phyloP scores from a whole-genome alignment of 2,329 filamentous ascomycete genomes.

The Claviceps arundinis region DNA sequence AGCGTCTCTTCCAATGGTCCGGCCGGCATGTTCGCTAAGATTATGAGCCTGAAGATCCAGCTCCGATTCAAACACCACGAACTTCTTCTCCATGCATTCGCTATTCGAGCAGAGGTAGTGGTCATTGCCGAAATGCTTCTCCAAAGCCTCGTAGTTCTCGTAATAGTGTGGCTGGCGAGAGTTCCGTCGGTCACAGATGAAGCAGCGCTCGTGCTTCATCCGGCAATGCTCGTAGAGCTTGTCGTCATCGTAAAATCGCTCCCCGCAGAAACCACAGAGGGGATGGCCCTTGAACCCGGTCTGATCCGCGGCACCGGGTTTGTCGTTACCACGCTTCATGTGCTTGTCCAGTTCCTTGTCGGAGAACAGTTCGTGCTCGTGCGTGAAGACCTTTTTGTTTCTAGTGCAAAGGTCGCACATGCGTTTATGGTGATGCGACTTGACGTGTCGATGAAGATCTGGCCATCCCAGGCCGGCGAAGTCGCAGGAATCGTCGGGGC shows the following conservation, averaged over 20 bases:
- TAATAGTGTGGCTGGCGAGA: slow-evolving; percentile 77
- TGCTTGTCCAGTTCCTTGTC: slow-evolving; percentile 70
- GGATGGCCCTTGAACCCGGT: slow-evolving; percentile 95
- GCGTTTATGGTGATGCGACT: slow-evolving; percentile 66
- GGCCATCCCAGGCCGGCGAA: slow-evolving; percentile 60
- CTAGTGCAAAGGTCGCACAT: slow-evolving; percentile 85
- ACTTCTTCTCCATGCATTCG: slow-evolving; percentile 93
- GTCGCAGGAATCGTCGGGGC: slow-evolving; percentile 68
- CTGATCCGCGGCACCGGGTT: slow-evolving; percentile 78
- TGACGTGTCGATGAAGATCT: slow-evolving; percentile 61
- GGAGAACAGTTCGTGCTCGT: slow-evolving; percentile 90
- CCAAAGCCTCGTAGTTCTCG: slow-evolving; percentile 72
- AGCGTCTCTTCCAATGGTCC: slow-evolving; percentile 71
- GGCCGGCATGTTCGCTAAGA: slow-evolving; percentile 72
- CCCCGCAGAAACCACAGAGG: slow-evolving; percentile 81
- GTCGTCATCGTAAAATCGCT: slow-evolving; percentile 90
- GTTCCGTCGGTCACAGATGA: slow-evolving; percentile 70
- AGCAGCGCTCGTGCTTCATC: slow-evolving; percentile 87
- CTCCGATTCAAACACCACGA: slow-evolving; percentile 89
- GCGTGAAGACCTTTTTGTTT: slow-evolving; percentile 96
- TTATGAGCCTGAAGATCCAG: slow-evolving; percentile 93
- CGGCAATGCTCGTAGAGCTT: slow-evolving; percentile 90
- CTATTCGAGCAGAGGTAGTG: slow-evolving; percentile 76
- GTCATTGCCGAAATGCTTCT: slow-evolving; percentile 74
- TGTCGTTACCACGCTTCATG: slow-evolving; percentile 82